phyloP scores from a whole-genome alignment of 208 protist species.

The Borovskyia barvae region DNA sequence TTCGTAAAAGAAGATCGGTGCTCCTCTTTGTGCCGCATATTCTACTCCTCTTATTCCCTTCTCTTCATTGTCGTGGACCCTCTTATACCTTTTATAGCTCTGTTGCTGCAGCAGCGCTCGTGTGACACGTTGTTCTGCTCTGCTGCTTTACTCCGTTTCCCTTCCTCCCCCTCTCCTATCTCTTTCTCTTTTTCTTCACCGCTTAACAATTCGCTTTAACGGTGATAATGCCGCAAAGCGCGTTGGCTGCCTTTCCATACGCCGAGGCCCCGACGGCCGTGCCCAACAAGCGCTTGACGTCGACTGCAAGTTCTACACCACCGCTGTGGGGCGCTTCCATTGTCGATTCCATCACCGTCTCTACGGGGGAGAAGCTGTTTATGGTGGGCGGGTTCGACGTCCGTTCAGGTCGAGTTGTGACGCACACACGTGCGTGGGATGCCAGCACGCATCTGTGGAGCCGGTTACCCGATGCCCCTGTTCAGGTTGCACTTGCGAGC shows the following conservation, averaged over 20 bases:
- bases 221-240: too few species aligned
- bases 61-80: too few species aligned
- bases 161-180: too few species aligned
- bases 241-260: neutral
- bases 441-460: neutral
- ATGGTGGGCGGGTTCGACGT: conserved; percentile 3
- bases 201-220: neutral
- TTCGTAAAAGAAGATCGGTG: too few species aligned
- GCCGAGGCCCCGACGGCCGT: conserved; percentile 4
- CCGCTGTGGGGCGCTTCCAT: conserved; percentile 2
- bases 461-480: conserved; percentile 8
- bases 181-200: too few species aligned
- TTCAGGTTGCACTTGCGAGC: conserved; percentile 4
- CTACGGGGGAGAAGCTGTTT: conserved; percentile 1
- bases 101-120: too few species aligned
- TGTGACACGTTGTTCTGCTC: too few species aligned
- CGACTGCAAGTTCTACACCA: neutral
- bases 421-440: conserved; percentile 7
- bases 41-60: too few species aligned
- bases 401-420: neutral
- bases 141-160: too few species aligned
- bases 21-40: too few species aligned
- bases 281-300: neutral
- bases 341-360: neutral
- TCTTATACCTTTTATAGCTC: too few species aligned